phyloP scores from a whole-genome alignment of 257 asterid species.

The Lycium ferocissimum region DNA sequence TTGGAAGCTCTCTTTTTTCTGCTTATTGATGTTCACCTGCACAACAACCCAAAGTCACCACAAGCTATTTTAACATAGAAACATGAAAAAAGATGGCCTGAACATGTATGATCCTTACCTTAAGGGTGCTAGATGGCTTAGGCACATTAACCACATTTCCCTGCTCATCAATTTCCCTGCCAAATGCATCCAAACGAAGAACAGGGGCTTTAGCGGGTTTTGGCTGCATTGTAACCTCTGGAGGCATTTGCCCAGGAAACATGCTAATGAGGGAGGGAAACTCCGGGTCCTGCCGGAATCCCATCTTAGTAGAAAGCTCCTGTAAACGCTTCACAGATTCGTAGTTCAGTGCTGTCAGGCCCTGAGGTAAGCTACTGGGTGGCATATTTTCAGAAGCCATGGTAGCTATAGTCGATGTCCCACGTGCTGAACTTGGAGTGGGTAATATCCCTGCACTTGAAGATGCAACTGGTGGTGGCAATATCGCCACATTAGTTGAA shows the following conservation, averaged over 20 bases:
- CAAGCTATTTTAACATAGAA: neutral
- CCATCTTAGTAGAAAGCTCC: slow-evolving; percentile 93
- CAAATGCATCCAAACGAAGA: slow-evolving; percentile 92
- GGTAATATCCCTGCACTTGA: slow-evolving; percentile 36
- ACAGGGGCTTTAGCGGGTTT: slow-evolving; percentile 93
- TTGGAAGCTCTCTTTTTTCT: slow-evolving; percentile 94
- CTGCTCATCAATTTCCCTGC: slow-evolving; percentile 95
- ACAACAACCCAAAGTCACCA: slow-evolving; percentile 24
- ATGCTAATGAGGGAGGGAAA: slow-evolving; percentile 81
- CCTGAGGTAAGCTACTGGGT: slow-evolving; percentile 76
- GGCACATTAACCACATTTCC: slow-evolving; percentile 85
- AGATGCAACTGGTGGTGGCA: slow-evolving; percentile 44
- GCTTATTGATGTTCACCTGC: slow-evolving; percentile 95
- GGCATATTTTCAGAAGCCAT: slow-evolving; percentile 45
- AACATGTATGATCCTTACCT: slow-evolving; percentile 53
- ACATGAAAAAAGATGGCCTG: neutral
- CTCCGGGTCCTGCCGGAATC: slow-evolving; percentile 91
- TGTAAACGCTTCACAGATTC: slow-evolving; percentile 92
- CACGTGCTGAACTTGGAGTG: slow-evolving; percentile 40
- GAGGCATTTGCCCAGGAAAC: slow-evolving; percentile 90
- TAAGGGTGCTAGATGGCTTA: slow-evolving; percentile 88
- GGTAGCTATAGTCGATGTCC: slow-evolving; percentile 41
- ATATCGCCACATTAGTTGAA: slow-evolving; percentile 47
- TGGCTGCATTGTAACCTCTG: slow-evolving; percentile 77
- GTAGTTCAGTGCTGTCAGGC: slow-evolving; percentile 73